Conservation (phyloP, 108 stramenopile species). For the Conticribra guillardii region DNA sequence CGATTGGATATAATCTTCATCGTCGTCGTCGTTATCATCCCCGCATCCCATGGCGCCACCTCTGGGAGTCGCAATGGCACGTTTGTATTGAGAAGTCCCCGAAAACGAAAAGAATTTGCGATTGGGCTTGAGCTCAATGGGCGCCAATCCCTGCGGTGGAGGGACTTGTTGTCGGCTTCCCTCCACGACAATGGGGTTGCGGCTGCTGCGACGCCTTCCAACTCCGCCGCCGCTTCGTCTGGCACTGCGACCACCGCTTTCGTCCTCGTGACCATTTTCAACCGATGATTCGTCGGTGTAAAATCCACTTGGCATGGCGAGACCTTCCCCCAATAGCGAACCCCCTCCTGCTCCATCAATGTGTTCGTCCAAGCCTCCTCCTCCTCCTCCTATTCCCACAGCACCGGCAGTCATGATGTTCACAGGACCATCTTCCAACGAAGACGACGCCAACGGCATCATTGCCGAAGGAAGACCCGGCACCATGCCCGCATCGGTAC, state of each 20-base stretch:
- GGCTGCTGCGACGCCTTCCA: neutral
- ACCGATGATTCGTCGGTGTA: slow-evolving; percentile 21
- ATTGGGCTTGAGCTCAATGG: slow-evolving; percentile 31
- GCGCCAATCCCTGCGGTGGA: slow-evolving; percentile 7
- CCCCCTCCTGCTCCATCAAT: neutral
- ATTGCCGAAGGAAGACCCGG: neutral
- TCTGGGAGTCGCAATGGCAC: slow-evolving; percentile 3
- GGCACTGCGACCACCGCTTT: neutral
- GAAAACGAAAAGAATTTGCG: slow-evolving; percentile 37
- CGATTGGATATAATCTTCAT: slow-evolving; percentile 9
- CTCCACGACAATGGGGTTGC: neutral
- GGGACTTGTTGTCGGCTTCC: neutral
- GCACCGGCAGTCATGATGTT: neutral
- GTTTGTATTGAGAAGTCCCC: slow-evolving; percentile 31
- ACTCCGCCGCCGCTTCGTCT: neutral
- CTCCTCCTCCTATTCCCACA: neutral
- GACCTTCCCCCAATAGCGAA: neutral
- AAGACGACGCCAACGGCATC: neutral
- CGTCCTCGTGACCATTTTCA: slow-evolving; percentile 1
- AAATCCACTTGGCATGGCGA: slow-evolving; percentile 23
- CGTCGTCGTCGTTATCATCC: neutral
- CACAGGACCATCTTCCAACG: neutral
- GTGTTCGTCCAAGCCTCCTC: neutral
- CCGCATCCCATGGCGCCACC: neutral
- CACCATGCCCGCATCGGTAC: neutral